A percentile compares a stretch with the other conserved stretches of the same genome.
These are phyloP conservation scores for Eucalyptus tenuipes DNA, from an alignment of 345 rosid genomes.

Conservation along the genomic window DNA sequence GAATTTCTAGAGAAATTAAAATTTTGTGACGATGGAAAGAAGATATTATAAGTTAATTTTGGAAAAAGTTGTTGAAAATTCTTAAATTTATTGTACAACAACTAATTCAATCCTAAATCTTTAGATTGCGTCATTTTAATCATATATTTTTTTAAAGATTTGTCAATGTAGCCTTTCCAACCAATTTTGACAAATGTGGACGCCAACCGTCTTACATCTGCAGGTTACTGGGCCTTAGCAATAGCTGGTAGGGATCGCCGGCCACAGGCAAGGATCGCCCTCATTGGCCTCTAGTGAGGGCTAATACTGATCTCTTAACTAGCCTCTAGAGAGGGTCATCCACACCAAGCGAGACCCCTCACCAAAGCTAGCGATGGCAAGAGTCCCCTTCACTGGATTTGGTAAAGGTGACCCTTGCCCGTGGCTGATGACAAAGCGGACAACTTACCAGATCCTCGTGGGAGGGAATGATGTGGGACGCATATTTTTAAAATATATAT, in stretches of 20 bases:
- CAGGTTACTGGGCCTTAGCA: fast-evolving
- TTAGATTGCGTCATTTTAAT: too few species aligned
- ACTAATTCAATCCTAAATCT: too few species aligned
- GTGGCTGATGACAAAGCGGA: too few species aligned
- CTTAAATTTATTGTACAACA: background rate
- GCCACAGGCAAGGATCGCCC: background rate
- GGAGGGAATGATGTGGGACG: background rate
- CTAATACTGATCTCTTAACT: too few species aligned
- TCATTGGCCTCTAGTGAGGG: too few species aligned
- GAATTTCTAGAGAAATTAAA: background rate
- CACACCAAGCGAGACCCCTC: background rate
- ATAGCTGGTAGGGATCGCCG: background rate
- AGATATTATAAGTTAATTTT: background rate
- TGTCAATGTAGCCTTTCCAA: too few species aligned
- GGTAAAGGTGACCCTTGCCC: too few species aligned
- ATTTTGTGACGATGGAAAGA: background rate
- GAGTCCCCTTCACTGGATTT: background rate
- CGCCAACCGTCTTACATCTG: background rate
- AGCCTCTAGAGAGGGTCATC: background rate
- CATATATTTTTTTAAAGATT: too few species aligned
- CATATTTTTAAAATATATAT: background rate
- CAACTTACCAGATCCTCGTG: background rate
- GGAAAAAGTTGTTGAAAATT: background rate
- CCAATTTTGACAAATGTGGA: too few species aligned
- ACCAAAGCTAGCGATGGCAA: background rate